phyloP scores from a whole-genome alignment of 169 alveolate species.

The Plasmodium reichenowi region DNA sequence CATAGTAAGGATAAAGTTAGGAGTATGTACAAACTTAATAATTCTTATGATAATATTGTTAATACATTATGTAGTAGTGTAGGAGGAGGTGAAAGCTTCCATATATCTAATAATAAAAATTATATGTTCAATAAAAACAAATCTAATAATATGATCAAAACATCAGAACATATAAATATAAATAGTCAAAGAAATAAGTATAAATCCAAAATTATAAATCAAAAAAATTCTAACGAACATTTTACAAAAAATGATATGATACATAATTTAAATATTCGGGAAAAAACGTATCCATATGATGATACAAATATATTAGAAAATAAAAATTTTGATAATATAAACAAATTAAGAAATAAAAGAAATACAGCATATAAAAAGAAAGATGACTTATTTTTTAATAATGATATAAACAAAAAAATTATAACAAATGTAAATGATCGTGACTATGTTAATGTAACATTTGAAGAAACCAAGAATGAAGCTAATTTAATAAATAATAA shows the following conservation, averaged over 20 bases:
- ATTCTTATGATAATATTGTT: conserved; percentile 31
- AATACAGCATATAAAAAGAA: background rate
- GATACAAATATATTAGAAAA: background rate
- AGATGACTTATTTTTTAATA: too few relatives aligned
- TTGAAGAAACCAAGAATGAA: too few relatives aligned
- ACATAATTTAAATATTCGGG: background rate
- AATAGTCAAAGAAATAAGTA: background rate
- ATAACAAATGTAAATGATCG: too few relatives aligned
- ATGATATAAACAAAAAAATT: too few relatives aligned
- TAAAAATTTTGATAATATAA: background rate
- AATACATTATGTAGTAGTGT: conserved; percentile 22
- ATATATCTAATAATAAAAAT: too few relatives aligned
- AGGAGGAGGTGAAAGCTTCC: background rate
- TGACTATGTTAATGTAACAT: too few relatives aligned
- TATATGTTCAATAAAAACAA: too few relatives aligned
- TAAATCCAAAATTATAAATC: conserved; percentile 11
- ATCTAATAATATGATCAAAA: too few relatives aligned
- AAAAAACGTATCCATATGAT: background rate
- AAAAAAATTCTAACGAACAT: background rate
- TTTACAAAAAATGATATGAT: background rate
- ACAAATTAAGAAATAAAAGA: too few relatives aligned
- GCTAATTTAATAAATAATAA: too few relatives aligned
- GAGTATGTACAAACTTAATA: conserved; percentile 8
- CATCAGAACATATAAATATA: background rate
- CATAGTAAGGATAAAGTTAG: conserved; percentile 5